Percentiles rank a stretch among this genome's conserved stretches.
These are phyloP conservation scores for Withania somnifera DNA, from an alignment of 305 asterid genomes.

Conservation along the genomic window DNA sequence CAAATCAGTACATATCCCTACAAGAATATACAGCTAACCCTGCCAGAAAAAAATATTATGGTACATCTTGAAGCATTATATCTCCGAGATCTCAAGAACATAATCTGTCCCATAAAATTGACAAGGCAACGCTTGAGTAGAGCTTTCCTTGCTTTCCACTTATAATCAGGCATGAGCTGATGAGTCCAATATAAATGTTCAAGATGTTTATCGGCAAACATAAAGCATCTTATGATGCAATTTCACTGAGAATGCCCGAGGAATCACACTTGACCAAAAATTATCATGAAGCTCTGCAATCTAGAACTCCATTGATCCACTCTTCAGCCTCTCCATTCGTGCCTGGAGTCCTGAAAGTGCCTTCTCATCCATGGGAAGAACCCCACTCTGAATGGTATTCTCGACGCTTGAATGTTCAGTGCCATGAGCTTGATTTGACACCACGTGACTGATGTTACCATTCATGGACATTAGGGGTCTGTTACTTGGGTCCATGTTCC, in stretches of 20 bases:
- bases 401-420: constrained; percentile 33
- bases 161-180: neutral
- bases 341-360: constrained; percentile 98
- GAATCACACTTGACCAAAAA: neutral
- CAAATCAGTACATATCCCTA: neutral
- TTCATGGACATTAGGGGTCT: constrained; percentile 51
- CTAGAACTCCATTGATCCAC: constrained; percentile 60
- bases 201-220: neutral
- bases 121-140: neutral
- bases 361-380: constrained; percentile 97
- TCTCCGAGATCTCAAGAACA: neutral
- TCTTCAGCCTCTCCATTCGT: constrained; percentile 96
- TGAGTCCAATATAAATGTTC: neutral
- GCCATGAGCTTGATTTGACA: constrained; percentile 25
- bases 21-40: constrained; percentile 7
- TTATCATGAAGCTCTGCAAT: neutral
- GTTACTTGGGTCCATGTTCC: constrained; percentile 51
- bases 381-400: constrained; percentile 45
- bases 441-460: constrained; percentile 30
- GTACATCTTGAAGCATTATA: neutral
- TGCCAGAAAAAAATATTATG: neutral
- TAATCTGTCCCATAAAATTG: neutral
- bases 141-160: neutral
- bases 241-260: neutral
- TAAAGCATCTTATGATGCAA: neutral